A percentile compares a stretch with the other conserved stretches of the same genome.
phyloP scores from a whole-genome alignment of 768 basidiomycete genomes.

The Bullera alba region DNA sequence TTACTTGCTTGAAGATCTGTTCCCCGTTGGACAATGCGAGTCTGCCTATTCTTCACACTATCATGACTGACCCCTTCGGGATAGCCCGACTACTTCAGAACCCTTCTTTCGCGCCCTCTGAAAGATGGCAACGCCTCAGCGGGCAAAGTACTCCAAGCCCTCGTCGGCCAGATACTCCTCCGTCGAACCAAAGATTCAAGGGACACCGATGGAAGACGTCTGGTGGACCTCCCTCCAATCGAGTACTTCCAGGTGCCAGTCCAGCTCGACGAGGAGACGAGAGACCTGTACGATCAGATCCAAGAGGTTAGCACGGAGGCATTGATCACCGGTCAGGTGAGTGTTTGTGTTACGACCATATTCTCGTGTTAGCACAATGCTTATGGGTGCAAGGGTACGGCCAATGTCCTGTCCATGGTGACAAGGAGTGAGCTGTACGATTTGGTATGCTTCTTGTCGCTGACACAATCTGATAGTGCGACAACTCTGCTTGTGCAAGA shows the following conservation, averaged over 20 bases:
- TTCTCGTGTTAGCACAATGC: constrained; percentile 4
- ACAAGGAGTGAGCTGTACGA: constrained; percentile 27
- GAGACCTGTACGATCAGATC: constrained; percentile 32
- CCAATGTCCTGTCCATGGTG: constrained; percentile 32
- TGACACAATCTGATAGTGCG: constrained; percentile 22
- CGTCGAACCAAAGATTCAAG: constrained; percentile 60
- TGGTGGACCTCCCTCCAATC: constrained; percentile 74
- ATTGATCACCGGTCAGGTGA: constrained; percentile 24
- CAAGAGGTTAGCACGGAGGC: constrained; percentile 14
- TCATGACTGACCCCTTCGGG: neutral
- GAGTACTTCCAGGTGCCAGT: constrained; percentile 54
- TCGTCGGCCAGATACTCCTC: constrained; percentile 9
- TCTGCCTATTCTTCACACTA: neutral
- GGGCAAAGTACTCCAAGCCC: constrained; percentile 56
- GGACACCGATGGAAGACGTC: constrained; percentile 63
- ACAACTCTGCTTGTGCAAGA: constrained; percentile 29
- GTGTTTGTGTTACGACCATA: constrained; percentile 6
- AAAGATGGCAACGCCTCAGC: constrained; percentile 63
- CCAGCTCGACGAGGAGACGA: constrained; percentile 29
- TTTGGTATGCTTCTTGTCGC: constrained; percentile 2
- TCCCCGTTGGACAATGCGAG: constrained; percentile 64
- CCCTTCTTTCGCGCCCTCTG: constrained; percentile 69
- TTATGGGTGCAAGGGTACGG: no score
- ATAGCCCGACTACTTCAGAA: constrained; percentile 64
- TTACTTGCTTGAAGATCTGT: constrained; percentile 80